A percentile compares a stretch with the other conserved stretches of the same genome.
Evolutionary conservation across 306 rosid genomes (phyloP).

Genomic region (Styphnolobium japonicum): DNA sequence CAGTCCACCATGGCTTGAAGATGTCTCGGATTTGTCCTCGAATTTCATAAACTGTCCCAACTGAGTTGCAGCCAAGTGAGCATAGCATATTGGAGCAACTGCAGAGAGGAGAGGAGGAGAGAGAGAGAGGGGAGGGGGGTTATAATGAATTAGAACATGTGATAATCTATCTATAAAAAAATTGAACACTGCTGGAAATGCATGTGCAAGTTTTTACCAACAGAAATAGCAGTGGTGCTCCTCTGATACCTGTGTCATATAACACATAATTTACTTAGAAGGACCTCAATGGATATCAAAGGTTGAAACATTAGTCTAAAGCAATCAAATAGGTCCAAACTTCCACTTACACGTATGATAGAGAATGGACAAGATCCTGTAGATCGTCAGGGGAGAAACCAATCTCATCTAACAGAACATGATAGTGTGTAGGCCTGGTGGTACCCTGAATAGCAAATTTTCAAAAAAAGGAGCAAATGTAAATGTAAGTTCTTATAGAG

Average conservation of each 20-base stretch:
- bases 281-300: background rate
- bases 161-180: background rate
- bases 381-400: conserved; percentile 89
- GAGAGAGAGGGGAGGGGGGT: background rate
- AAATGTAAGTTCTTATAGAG: background rate
- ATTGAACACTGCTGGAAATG: background rate
- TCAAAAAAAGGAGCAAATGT: background rate
- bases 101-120: no score
- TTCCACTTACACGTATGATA: conserved; percentile 88
- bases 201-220: conserved; percentile 46
- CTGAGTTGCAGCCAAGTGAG: conserved; percentile 87
- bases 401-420: conserved; percentile 72
- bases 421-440: conserved; percentile 87
- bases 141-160: background rate
- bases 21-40: conserved; percentile 78
- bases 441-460: conserved; percentile 59
- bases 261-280: background rate
- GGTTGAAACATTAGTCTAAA: background rate
- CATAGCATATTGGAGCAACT: conserved; percentile 96
- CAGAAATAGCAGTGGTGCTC: conserved; percentile 93
- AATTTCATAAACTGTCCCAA: conserved; percentile 75
- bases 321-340: background rate
- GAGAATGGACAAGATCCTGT: conserved; percentile 86
- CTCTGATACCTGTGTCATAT: conserved; percentile 70
- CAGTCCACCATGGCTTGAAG: conserved; percentile 73